Conservation (phyloP, 1,284 basidiomycete species). For the Papiliotrema fonsecae region DNA sequence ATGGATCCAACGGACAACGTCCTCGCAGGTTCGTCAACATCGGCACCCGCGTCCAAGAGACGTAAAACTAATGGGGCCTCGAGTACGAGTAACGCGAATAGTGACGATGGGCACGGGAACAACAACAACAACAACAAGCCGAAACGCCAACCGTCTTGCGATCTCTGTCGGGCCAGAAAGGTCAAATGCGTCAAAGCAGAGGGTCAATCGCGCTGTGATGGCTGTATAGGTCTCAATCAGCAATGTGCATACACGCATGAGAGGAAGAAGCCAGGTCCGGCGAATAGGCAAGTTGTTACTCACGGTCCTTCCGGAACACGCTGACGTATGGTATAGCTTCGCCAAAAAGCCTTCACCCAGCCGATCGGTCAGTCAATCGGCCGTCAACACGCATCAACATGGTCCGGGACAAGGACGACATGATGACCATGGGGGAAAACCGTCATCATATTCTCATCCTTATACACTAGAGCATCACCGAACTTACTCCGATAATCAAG, state of each 20-base stretch:
- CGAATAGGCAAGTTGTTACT: slow-evolving; percentile 20
- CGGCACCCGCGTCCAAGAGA: slow-evolving; percentile 4
- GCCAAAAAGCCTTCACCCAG: not conserved
- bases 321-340: not conserved
- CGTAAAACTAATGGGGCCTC: not conserved
- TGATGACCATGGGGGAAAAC: no score
- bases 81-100: no score
- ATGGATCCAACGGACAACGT: no score
- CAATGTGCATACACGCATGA: slow-evolving; percentile 20
- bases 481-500: not conserved
- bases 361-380: not conserved
- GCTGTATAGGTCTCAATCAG: slow-evolving; percentile 19
- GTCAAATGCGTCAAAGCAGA: slow-evolving; percentile 26
- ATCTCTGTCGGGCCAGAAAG: slow-evolving; percentile 18
- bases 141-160: slow-evolving; percentile 11
- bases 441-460: not conserved
- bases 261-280: slow-evolving; percentile 26
- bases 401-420: no score
- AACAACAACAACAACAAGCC: slow-evolving; percentile 2
- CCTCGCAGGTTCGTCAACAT: not conserved
- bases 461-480: not conserved
- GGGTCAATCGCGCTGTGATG: slow-evolving; percentile 14
- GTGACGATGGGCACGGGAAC: not conserved
- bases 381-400: no score
- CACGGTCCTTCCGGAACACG: not conserved